Percentiles rank a stretch among this genome's conserved stretches.
Conservation (phyloP, 805 yeast species). For the Kluyveromyces nonfermentans region DNA sequence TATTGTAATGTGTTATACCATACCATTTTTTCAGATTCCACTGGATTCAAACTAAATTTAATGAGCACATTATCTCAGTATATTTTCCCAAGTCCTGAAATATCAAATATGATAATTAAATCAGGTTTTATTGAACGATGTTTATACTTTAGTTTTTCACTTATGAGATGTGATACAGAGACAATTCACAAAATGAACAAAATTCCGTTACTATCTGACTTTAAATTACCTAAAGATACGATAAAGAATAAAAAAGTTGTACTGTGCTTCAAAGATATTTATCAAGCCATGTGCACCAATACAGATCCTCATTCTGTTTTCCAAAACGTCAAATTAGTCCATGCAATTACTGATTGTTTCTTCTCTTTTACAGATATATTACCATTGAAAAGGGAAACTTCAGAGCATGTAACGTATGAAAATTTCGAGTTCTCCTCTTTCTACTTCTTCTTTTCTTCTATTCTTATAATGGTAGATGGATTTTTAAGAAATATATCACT, state of each 20-base stretch:
- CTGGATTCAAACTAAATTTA: constrained; percentile 16
- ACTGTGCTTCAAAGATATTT: constrained; percentile 39
- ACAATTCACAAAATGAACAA: constrained; percentile 17
- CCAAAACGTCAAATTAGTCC: constrained; percentile 10
- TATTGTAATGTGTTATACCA: constrained; percentile 46
- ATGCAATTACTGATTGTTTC: constrained; percentile 19
- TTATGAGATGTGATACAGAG: constrained; percentile 23
- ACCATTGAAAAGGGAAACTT: constrained; percentile 61
- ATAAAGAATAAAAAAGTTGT: constrained; percentile 25
- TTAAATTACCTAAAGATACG: constrained; percentile 21
- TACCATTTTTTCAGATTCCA: constrained; percentile 20
- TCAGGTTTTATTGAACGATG: constrained; percentile 24
- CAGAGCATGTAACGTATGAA: constrained; percentile 85
- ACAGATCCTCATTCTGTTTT: constrained; percentile 37
- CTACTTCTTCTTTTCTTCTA: constrained; percentile 24
- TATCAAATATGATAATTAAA: constrained; percentile 20
- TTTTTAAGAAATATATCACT: constrained; percentile 23
- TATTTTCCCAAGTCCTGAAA: constrained; percentile 23
- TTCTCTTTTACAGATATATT: constrained; percentile 36
- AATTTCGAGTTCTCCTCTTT: constrained; percentile 57
- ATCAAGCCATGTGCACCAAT: constrained; percentile 66
- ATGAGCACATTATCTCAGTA: constrained; percentile 25
- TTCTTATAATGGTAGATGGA: constrained; percentile 25
- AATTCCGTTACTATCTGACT: constrained; percentile 16
- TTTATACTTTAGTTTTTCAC: constrained; percentile 20